These are phyloP conservation scores for Serendipita vermifera DNA, from an alignment of 768 basidiomycete genomes.

Conservation along the genomic window DNA sequence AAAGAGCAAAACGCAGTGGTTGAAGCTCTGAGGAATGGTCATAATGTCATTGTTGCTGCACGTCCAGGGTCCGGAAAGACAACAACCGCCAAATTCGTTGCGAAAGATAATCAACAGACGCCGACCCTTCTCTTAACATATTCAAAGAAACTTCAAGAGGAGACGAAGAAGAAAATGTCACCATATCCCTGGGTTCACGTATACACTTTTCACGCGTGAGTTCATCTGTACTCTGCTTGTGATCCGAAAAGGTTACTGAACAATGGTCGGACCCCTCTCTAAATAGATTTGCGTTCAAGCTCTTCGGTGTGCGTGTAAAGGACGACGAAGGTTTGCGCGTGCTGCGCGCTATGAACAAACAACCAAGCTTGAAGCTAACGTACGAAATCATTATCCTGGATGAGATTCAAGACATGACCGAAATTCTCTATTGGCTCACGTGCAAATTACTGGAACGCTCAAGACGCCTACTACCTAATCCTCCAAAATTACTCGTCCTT, in stretches of 20 bases:
- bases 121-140: slow-evolving; percentile 9
- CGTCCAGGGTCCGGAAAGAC: slow-evolving; percentile 12
- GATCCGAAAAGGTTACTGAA: not conserved
- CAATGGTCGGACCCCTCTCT: no score
- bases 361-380: not conserved
- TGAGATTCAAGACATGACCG: slow-evolving; percentile 9
- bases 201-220: slow-evolving; percentile 11
- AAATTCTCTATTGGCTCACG: slow-evolving; percentile 9
- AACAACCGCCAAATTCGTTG: not conserved
- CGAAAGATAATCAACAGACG: not conserved
- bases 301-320: slow-evolving; percentile 6
- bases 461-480: not conserved
- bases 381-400: slow-evolving; percentile 9
- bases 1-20: not conserved
- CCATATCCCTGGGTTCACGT: not conserved
- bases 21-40: not conserved
- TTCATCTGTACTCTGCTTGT: not conserved
- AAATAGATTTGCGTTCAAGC: not conserved
- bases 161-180: not conserved
- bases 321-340: not conserved
- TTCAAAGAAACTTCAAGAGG: slow-evolving; percentile 9
- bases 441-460: not conserved
- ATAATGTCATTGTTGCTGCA: slow-evolving; percentile 11
- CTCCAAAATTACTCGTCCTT: slow-evolving; percentile 4
- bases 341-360: not conserved